Evolutionary conservation across 2,329 filamentous ascomycete genomes (phyloP).

Genomic region (Lecanicillium sp.): DNA sequence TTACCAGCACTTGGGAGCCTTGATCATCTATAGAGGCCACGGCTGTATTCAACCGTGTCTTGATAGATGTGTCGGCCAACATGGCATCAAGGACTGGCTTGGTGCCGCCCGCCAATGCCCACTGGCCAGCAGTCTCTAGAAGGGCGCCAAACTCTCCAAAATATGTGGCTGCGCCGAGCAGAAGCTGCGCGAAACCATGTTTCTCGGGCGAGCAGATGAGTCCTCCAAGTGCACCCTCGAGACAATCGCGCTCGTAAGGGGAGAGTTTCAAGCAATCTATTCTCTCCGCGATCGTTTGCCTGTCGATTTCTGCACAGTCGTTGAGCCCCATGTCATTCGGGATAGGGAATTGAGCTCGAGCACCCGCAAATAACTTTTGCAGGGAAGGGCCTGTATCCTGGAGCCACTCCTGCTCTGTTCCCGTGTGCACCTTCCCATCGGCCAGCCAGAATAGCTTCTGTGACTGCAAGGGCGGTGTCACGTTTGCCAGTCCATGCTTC

Average conservation of each 20-base stretch:
- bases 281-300: neutral
- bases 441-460: neutral
- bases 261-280: neutral
- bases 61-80: neutral
- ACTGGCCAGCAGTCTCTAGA: neutral
- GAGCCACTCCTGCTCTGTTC: no score
- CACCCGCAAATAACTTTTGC: neutral
- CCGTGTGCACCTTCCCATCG: neutral
- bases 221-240: neutral
- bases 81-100: neutral
- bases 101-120: neutral
- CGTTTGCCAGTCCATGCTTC: neutral
- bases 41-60: neutral
- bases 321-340: neutral
- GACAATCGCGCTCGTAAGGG: neutral
- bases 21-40: neutral
- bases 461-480: neutral
- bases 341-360: neutral
- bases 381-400: neutral
- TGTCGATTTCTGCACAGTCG: neutral
- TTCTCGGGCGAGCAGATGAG: neutral
- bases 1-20: neutral
- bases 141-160: neutral
- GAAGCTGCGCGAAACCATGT: neutral
- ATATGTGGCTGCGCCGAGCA: neutral